Evolutionary conservation across 2,329 filamentous ascomycete genomes (phyloP).

Genomic region (Raffaelea arxii): DNA sequence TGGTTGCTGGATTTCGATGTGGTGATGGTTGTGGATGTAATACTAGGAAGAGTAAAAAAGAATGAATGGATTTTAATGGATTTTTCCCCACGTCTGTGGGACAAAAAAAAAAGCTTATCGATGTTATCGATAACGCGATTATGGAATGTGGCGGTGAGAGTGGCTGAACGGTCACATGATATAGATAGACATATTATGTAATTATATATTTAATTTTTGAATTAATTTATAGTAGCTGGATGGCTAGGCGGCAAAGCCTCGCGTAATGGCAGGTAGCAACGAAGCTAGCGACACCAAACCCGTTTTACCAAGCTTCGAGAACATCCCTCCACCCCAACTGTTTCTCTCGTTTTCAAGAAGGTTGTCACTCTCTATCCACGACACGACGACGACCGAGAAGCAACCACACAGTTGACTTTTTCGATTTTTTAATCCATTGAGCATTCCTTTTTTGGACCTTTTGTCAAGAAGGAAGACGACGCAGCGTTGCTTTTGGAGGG

Average conservation of each 20-base stretch:
- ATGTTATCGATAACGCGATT: too few species aligned
- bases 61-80: neutral
- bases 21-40: neutral
- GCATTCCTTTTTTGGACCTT: too few species aligned
- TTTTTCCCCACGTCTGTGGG: neutral
- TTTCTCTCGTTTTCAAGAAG: neutral
- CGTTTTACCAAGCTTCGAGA: slow-evolving; percentile 14
- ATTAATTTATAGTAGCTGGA: slow-evolving; percentile 1
- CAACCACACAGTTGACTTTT: too few species aligned
- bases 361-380: neutral
- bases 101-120: slow-evolving; percentile 11
- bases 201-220: slow-evolving; percentile 2
- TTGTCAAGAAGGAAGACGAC: too few species aligned
- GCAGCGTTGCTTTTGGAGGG: too few species aligned
- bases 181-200: neutral
- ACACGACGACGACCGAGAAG: neutral
- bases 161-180: too few species aligned
- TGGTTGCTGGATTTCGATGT: slow-evolving; percentile 27
- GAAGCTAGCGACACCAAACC: slow-evolving; percentile 10
- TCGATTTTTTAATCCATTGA: too few species aligned
- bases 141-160: neutral
- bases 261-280: slow-evolving; percentile 19
- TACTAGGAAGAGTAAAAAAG: too few species aligned
- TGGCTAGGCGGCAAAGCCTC: slow-evolving; percentile 27
- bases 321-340: slow-evolving; percentile 6